phyloP scores from a whole-genome alignment of 1,284 basidiomycete species.

The Sporisorium sorghi region DNA sequence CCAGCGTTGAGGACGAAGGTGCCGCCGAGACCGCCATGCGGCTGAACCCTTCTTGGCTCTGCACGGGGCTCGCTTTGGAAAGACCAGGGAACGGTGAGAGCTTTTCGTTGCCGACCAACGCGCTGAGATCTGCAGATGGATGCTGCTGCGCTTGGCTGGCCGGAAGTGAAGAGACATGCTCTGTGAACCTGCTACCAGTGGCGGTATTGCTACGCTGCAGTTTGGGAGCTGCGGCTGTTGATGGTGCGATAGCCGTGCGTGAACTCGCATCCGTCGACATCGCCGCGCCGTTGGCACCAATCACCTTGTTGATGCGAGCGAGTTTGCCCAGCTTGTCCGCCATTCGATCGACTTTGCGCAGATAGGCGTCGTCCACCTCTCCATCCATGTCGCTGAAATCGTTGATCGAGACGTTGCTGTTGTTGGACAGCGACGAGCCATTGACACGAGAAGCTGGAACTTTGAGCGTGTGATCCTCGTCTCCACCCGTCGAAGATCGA shows the following conservation, averaged over 20 bases:
- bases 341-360: conserved; percentile 49
- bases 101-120: conserved; percentile 46
- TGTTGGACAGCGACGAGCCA: conserved; percentile 12
- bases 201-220: conserved; percentile 15
- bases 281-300: not conserved
- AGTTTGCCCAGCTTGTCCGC: conserved; percentile 47
- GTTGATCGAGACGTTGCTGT: conserved; percentile 28
- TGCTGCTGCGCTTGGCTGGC: conserved; percentile 24
- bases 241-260: not conserved
- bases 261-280: not conserved
- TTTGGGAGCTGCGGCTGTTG: conserved; percentile 8
- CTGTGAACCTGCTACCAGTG: conserved; percentile 28
- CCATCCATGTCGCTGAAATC: conserved; percentile 44
- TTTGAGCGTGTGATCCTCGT: conserved; percentile 15
- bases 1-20: not conserved
- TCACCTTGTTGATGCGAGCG: conserved; percentile 21
- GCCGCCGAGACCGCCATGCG: conserved; percentile 20
- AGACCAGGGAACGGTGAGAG: conserved; percentile 57
- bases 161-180: conserved; percentile 16
- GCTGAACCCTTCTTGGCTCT: conserved; percentile 26
- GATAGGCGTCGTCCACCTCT: conserved; percentile 42
- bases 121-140: conserved; percentile 30
- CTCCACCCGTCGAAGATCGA: conserved; percentile 14
- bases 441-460: not conserved
- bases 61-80: conserved; percentile 25